Percentiles rank a stretch among this genome's conserved stretches.
These are phyloP conservation scores for Malus domestica DNA, from an alignment of 306 rosid species.

Conservation along the genomic window DNA sequence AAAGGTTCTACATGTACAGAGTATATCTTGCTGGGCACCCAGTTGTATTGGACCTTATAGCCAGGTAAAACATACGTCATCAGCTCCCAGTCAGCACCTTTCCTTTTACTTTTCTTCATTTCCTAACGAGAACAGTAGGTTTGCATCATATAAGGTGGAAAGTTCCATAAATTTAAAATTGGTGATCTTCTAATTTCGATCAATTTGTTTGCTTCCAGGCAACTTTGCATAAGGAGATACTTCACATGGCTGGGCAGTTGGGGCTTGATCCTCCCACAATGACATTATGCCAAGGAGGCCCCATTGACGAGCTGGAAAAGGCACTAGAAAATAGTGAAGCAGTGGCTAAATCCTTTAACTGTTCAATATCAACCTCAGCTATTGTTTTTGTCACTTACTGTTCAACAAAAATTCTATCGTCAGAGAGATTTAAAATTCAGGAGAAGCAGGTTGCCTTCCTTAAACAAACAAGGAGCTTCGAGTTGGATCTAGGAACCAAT, in stretches of 20 bases:
- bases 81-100: neutral
- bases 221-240: conserved; percentile 76
- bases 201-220: conserved; percentile 49
- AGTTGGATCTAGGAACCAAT: conserved; percentile 21
- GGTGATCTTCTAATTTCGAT: neutral
- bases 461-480: conserved; percentile 40
- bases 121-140: neutral
- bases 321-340: conserved; percentile 93
- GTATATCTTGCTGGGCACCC: conserved; percentile 96
- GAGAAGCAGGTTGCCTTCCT: conserved; percentile 48
- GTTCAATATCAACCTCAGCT: conserved; percentile 70
- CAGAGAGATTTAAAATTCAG: conserved; percentile 41
- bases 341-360: conserved; percentile 62
- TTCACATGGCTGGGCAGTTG: conserved; percentile 96
- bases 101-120: neutral
- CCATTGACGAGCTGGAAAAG: conserved; percentile 59
- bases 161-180: neutral
- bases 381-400: conserved; percentile 62
- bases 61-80: conserved; percentile 46
- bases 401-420: conserved; percentile 40
- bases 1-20: conserved; percentile 92
- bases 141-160: neutral
- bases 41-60: conserved; percentile 99
- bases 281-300: conserved; percentile 67
- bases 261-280: conserved; percentile 93